Conservation (phyloP, 306 rosid genomes). For the Gastrolobium villosum region DNA sequence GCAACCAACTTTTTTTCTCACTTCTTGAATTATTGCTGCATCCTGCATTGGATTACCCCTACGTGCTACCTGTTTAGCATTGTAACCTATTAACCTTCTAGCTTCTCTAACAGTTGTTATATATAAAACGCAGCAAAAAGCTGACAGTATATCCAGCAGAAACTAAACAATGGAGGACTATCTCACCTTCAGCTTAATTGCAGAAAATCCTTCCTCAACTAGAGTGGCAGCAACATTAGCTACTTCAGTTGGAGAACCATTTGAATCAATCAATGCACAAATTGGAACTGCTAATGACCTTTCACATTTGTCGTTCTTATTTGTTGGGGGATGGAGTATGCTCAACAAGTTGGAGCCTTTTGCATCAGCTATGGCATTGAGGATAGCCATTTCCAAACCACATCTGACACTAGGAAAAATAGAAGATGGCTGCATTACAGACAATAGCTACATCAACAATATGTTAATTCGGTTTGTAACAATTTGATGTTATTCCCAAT, state of each 20-base stretch:
- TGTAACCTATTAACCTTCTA: constrained; percentile 36
- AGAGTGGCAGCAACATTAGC: constrained; percentile 74
- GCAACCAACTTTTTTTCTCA: constrained; percentile 82
- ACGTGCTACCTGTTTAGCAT: constrained; percentile 80
- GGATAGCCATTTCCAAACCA: constrained; percentile 99
- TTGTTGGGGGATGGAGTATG: constrained; percentile 60
- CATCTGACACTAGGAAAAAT: constrained; percentile 97
- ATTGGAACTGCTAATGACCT: constrained; percentile 63
- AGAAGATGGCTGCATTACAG: constrained; percentile 74
- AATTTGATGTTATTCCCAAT: constrained; percentile 25
- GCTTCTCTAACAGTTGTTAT: constrained; percentile 39
- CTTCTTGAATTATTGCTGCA: constrained; percentile 76
- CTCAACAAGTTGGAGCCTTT: constrained; percentile 70
- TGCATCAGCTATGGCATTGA: constrained; percentile 80
- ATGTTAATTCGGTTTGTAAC: background rate
- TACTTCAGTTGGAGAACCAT: constrained; percentile 77
- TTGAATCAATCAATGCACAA: constrained; percentile 82
- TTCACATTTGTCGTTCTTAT: constrained; percentile 48
- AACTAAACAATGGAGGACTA: constrained; percentile 35
- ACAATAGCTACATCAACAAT: constrained; percentile 38
- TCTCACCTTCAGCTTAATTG: constrained; percentile 85
- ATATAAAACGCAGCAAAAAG: constrained; percentile 28
- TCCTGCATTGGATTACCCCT: constrained; percentile 70
- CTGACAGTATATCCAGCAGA: constrained; percentile 38
- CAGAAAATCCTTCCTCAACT: constrained; percentile 84